Percentiles rank a stretch among this genome's conserved stretches.
These are phyloP conservation scores for Mucor irregularis DNA, from an alignment of 371 early-diverging fungal genomes.

Conservation along the genomic window DNA sequence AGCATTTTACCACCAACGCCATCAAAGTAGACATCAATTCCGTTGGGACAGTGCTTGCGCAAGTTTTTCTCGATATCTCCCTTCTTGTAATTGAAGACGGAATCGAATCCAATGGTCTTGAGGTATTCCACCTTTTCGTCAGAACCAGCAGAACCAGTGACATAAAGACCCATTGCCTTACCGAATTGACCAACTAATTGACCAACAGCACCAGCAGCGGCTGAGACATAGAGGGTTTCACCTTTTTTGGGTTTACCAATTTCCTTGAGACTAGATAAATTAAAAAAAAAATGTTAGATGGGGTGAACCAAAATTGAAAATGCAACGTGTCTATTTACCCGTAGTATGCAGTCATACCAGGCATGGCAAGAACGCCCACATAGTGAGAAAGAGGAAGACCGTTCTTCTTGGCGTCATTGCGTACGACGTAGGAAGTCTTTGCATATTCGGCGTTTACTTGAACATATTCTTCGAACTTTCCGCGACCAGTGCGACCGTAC, in stretches of 20 bases:
- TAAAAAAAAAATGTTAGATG: background rate
- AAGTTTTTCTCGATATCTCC: slow-evolving; percentile 46
- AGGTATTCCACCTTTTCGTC: slow-evolving; percentile 77
- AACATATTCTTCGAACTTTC: slow-evolving; percentile 56
- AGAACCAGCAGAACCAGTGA: slow-evolving; percentile 75
- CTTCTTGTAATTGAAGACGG: slow-evolving; percentile 84
- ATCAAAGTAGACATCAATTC: slow-evolving; percentile 78
- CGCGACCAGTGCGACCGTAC: slow-evolving; percentile 48
- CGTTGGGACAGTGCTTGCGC: slow-evolving; percentile 57
- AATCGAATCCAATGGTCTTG: slow-evolving; percentile 66
- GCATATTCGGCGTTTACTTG: slow-evolving; percentile 33
- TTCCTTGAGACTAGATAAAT: slow-evolving; percentile 1
- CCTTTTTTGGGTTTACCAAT: slow-evolving; percentile 39
- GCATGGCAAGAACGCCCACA: slow-evolving; percentile 58
- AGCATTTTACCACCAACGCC: slow-evolving; percentile 72
- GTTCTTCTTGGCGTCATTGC: slow-evolving; percentile 41
- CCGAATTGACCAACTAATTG: slow-evolving; percentile 67
- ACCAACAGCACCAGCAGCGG: slow-evolving; percentile 62
- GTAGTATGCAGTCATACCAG: slow-evolving; percentile 52
- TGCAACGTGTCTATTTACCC: no score
- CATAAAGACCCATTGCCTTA: slow-evolving; percentile 64
- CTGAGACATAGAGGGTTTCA: slow-evolving; percentile 54
- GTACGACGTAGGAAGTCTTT: slow-evolving; percentile 21
- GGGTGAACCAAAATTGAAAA: no score
- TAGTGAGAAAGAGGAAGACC: slow-evolving; percentile 52